These are phyloP conservation scores for Phytophthora ramorum DNA, from an alignment of 352 stramenopile genomes.

Conservation along the genomic window DNA sequence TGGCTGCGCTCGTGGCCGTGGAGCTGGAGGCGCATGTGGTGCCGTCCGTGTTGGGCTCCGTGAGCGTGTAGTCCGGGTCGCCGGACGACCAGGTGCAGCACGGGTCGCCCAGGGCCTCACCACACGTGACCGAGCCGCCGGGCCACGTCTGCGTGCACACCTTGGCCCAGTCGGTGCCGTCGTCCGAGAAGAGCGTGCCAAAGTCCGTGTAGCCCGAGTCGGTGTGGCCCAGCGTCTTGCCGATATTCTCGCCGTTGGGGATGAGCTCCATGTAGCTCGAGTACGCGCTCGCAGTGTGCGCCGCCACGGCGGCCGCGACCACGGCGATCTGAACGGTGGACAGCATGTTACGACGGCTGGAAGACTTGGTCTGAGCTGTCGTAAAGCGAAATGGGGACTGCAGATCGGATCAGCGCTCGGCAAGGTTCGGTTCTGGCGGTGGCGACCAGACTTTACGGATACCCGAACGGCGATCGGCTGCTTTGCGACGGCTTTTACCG, in stretches of 20 bases:
- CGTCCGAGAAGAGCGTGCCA: slow-evolving; percentile 50
- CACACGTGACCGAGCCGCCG: slow-evolving; percentile 44
- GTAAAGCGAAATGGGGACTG: slow-evolving; percentile 36
- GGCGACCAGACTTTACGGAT: slow-evolving; percentile 41
- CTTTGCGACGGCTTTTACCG: slow-evolving; percentile 16
- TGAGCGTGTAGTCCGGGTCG: slow-evolving; percentile 44
- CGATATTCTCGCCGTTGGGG: slow-evolving; percentile 54
- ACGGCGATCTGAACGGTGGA: slow-evolving; percentile 31
- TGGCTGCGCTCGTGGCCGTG: slow-evolving; percentile 22
- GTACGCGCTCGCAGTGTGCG: slow-evolving; percentile 29
- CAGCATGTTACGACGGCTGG: slow-evolving; percentile 11
- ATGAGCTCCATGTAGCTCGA: slow-evolving; percentile 48
- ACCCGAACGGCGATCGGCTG: slow-evolving; percentile 20
- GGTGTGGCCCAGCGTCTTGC: slow-evolving; percentile 47
- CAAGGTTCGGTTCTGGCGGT: slow-evolving; percentile 30
- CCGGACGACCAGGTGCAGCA: slow-evolving; percentile 55
- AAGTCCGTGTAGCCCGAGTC: slow-evolving; percentile 51
- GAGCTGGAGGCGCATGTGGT: slow-evolving; percentile 39
- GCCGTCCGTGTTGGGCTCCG: slow-evolving; percentile 41
- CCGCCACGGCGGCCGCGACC: slow-evolving; percentile 18
- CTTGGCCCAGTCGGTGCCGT: slow-evolving; percentile 39
- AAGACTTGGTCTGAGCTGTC: slow-evolving; percentile 19
- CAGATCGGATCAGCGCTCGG: slow-evolving; percentile 19
- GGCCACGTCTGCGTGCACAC: slow-evolving; percentile 55
- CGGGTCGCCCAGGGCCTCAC: slow-evolving; percentile 40